phyloP scores from a whole-genome alignment of 305 asterid genomes.

The Fraxinus paxiana region DNA sequence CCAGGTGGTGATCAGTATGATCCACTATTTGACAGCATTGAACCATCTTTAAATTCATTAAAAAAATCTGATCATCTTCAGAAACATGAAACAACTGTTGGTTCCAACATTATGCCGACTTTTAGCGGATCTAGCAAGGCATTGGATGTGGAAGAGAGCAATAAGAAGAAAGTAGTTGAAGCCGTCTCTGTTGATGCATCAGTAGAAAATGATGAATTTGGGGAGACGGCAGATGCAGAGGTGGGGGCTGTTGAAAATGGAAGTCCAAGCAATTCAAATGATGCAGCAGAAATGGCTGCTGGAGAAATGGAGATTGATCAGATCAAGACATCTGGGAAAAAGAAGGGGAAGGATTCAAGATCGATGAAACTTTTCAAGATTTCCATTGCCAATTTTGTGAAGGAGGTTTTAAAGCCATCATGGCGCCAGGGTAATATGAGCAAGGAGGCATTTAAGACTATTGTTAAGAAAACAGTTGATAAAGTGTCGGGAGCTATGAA shows the following conservation, averaged over 20 bases:
- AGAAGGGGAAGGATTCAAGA: slow-evolving; percentile 59
- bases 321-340: slow-evolving; percentile 55
- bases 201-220: slow-evolving; percentile 63
- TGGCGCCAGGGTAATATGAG: slow-evolving; percentile 99
- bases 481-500: slow-evolving; percentile 95
- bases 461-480: slow-evolving; percentile 96
- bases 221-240: slow-evolving; percentile 85
- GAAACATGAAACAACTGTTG: slow-evolving; percentile 50
- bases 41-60: slow-evolving; percentile 52
- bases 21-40: slow-evolving; percentile 85
- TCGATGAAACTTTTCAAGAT: slow-evolving; percentile 64
- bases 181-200: slow-evolving; percentile 38
- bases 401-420: slow-evolving; percentile 91
- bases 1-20: slow-evolving; percentile 65
- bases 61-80: slow-evolving; percentile 38
- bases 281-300: slow-evolving; percentile 38
- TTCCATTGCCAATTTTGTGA: slow-evolving; percentile 83
- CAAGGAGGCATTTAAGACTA: slow-evolving; percentile 97
- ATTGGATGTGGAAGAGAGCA: slow-evolving; percentile 40
- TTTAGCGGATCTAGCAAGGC: slow-evolving; percentile 48
- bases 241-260: slow-evolving; percentile 65
- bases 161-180: slow-evolving; percentile 37
- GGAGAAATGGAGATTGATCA: slow-evolving; percentile 79
- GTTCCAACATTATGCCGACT: slow-evolving; percentile 48
- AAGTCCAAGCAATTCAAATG: slow-evolving; percentile 58